Base-by-base conservation (phyloP, 805 yeast species). In the Kodamaea leandrae region DNA sequence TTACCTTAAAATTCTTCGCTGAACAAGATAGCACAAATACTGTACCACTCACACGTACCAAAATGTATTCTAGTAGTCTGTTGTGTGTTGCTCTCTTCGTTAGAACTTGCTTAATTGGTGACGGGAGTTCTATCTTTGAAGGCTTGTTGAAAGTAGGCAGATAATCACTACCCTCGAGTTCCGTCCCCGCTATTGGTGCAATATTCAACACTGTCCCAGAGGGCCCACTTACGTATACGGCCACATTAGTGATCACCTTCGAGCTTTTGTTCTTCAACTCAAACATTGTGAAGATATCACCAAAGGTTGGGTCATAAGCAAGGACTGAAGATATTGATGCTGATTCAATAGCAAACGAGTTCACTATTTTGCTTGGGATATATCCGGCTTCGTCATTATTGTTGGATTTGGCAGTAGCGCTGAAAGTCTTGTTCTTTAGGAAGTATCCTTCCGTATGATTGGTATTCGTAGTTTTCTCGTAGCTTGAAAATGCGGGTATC, bases 51-150 rank as follows among this genome's bases (percentile, higher is more conserved):
- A 78, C 71, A 30, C 79, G 54, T 1, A 74, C 63, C 1, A 69
- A 53, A 5, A 73, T 40, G 12, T 51, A 36, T 29, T 60, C 58
- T 7, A 67, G 50, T 5, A 45, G 37, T 17, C 54, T 51, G 2
- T 54, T 54, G 15, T 52, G 47, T 5, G 44, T 26, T 3, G 55
- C 37, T 1, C 49, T 47, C 6, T 67, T 58, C 3, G 69, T 50
- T 28, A 61, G 60, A 3, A 76, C 64, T 39, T 68, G 74, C 36
- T 63, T 64, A 6, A 76, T 72, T 2, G 66, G 55, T 2, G 72
- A 64, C 4, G 62, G 51, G 6, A 40, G 20, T 9, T 40, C 36
- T 2, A 58, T 43, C 36, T 57, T 52, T 26, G 47, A 45, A 8
- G 54, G 55, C 10, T 36, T 42, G 1, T 39, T 24, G 24, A 39